Evolutionary conservation across 495 filamentous ascomycete species (phyloP).

Genomic region (Neurospora sp.): DNA sequence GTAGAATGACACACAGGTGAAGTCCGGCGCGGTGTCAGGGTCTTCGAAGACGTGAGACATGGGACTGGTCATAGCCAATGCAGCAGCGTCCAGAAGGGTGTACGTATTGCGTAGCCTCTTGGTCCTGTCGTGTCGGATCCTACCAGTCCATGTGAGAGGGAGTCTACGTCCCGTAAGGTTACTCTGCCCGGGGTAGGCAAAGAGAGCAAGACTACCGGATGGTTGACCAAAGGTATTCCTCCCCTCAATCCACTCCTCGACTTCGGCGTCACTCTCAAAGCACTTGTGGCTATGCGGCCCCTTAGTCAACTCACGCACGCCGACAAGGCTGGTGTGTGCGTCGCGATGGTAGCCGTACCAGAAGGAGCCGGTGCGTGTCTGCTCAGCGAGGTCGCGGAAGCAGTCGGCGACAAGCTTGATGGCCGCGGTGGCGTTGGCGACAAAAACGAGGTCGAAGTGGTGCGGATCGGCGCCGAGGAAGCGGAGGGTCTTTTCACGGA

Average conservation of each 20-base stretch:
- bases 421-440: constrained; percentile 82
- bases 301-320: constrained; percentile 52
- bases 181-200: constrained; percentile 70
- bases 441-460: constrained; percentile 82
- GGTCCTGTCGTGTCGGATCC: constrained; percentile 29
- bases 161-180: constrained; percentile 68
- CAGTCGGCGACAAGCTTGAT: constrained; percentile 70
- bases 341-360: constrained; percentile 71
- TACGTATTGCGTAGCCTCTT: constrained; percentile 42
- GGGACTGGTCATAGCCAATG: constrained; percentile 55
- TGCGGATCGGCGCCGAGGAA: constrained; percentile 80
- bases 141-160: constrained; percentile 49
- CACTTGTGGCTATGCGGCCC: constrained; percentile 39
- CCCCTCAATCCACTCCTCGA: constrained; percentile 51
- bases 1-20: constrained; percentile 62
- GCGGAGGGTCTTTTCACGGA: constrained; percentile 55
- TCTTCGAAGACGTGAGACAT: constrained; percentile 48
- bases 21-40: constrained; percentile 54
- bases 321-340: constrained; percentile 65
- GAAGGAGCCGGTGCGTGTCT: constrained; percentile 35
- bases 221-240: constrained; percentile 17
- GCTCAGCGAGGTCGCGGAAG: constrained; percentile 47
- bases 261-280: constrained; percentile 51
- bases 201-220: constrained; percentile 39
- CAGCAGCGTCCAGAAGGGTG: constrained; percentile 63